Base-by-base conservation (phyloP, 306 rosid genomes). In the Prunus fruticosa region DNA sequence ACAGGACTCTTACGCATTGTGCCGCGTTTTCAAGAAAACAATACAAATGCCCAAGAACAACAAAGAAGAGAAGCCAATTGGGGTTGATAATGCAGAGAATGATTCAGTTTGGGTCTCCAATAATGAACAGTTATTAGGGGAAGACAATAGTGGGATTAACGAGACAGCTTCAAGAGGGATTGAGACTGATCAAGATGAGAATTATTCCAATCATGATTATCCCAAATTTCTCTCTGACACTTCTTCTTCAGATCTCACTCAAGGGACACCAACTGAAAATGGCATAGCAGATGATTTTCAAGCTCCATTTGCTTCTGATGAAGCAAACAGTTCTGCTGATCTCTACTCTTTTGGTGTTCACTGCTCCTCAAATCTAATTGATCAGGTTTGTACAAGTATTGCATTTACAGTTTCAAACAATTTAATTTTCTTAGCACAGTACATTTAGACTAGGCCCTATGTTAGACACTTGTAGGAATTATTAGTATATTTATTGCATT, bases 221-320 rank as follows among this genome's bases (percentile, higher is more conserved):
- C 81, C 86, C 27, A 88, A 81, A 79, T 84, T 88, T 78, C 79
- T 73, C 9, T 85, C 90, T 57, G 97, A 91, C 27, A 91, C 92
- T 34, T 93, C 98, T 54, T 93, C 98, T 62, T 93, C 97, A 20
- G 98, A 93, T 86, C 88, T 93, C 75, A 93, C 97, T 66, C 98
- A 93, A 86, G 97, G 98, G 22, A 90, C 96, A 25, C 89, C 93
- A 0, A 73, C 88, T 8, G 89, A 89, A 43, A 85, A 87, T 13
- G 82, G 86, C 27, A 83, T 80, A 62, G 85, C 50, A 14, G 98
- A 93, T 22, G 97, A 91, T 82, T 66, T 91, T 15, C 98, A 84
- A 28, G 82, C 89, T 66, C 91, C 87, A 16, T 81, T 89, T 81
- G 81, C 93, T 52, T 90, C 86, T 62, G 97, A 94, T 82, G 98